These are phyloP conservation scores for Camillea tinctor DNA, from an alignment of 2,329 filamentous ascomycete genomes.

Conservation along the genomic window DNA sequence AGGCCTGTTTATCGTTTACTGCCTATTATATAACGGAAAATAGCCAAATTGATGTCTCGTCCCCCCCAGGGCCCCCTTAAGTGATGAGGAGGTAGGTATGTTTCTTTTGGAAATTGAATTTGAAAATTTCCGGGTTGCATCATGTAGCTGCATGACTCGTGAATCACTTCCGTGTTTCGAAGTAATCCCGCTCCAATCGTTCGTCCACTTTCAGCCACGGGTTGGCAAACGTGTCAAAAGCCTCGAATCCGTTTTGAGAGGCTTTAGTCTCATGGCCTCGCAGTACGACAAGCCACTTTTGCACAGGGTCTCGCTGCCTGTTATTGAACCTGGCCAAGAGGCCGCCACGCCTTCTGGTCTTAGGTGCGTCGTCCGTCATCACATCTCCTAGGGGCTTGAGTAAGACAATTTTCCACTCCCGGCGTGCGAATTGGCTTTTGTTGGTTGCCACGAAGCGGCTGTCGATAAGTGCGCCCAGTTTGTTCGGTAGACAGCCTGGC, in stretches of 20 bases:
- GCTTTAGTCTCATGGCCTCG: conserved; percentile 14
- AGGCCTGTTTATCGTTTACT: too few species aligned
- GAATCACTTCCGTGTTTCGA: background rate
- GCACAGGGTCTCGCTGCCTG: conserved; percentile 8
- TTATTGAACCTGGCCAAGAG: background rate
- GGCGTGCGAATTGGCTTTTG: conserved; percentile 13
- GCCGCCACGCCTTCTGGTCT: background rate
- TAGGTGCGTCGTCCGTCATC: conserved; percentile 8
- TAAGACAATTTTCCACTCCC: conserved; percentile 21
- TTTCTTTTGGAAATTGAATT: too few species aligned
- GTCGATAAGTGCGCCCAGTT: conserved; percentile 19
- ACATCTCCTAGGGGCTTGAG: conserved; percentile 6
- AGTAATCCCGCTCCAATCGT: background rate
- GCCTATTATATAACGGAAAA: too few species aligned
- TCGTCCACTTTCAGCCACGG: conserved; percentile 16
- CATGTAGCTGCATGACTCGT: too few species aligned
- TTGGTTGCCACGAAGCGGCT: conserved; percentile 20
- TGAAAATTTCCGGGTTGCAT: too few species aligned
- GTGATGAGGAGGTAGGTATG: too few species aligned
- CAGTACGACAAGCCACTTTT: conserved; percentile 20
- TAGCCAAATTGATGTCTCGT: too few species aligned
- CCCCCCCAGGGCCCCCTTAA: too few species aligned
- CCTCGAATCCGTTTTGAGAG: conserved; percentile 13
- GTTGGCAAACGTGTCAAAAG: conserved; percentile 14
- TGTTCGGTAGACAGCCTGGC: conserved; percentile 14